These are phyloP conservation scores for Debaryomyces udenii DNA, from an alignment of 1,139 yeast genomes.

Conservation along the genomic window DNA sequence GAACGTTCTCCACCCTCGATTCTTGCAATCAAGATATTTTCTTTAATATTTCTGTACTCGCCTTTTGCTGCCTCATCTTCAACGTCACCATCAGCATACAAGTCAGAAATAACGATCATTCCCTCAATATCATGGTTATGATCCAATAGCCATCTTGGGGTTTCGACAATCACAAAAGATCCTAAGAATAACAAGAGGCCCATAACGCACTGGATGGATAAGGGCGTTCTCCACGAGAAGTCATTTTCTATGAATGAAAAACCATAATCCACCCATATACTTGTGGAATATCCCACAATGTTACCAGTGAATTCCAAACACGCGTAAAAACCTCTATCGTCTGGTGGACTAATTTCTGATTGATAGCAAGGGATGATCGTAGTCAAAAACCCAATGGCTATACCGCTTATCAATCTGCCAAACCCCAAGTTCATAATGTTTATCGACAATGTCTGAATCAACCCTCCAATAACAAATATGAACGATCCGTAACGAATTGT, in stretches of 20 bases:
- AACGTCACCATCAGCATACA: constrained; percentile 50
- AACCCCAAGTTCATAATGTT: constrained; percentile 53
- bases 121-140: constrained; percentile 91
- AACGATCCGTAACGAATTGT: constrained; percentile 83
- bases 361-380: constrained; percentile 96
- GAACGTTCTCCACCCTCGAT: constrained; percentile 73
- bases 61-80: constrained; percentile 67
- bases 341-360: constrained; percentile 88
- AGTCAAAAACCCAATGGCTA: constrained; percentile 89
- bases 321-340: constrained; percentile 84
- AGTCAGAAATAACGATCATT: constrained; percentile 50
- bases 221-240: constrained; percentile 78
- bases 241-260: constrained; percentile 61
- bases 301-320: constrained; percentile 94
- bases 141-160: constrained; percentile 88
- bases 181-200: constrained; percentile 73
- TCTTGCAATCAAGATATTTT: constrained; percentile 57
- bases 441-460: constrained; percentile 61
- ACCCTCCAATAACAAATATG: constrained; percentile 81
- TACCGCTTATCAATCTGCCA: constrained; percentile 81
- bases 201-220: constrained; percentile 73
- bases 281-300: constrained; percentile 79
- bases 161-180: constrained; percentile 76
- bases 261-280: constrained; percentile 90
- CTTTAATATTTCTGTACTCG: constrained; percentile 51